Conservation (phyloP, 2,329 filamentous ascomycete species). For the Aspergillus aculeatinus region DNA sequence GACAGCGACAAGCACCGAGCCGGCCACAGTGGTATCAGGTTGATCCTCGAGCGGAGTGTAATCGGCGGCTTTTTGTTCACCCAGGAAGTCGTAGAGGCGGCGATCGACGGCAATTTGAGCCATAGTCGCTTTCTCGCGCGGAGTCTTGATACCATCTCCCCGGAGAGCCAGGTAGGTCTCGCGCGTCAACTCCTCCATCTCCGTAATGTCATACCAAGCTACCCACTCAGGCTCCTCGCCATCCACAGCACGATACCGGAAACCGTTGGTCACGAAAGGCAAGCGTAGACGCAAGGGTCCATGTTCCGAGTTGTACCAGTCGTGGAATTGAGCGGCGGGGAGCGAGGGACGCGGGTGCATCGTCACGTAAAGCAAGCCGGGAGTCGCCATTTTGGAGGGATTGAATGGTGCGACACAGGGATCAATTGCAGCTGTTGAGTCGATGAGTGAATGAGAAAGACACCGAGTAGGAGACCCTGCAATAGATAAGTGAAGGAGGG, state of each 20-base stretch:
- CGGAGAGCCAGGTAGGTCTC: conserved; percentile 60
- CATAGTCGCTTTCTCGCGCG: conserved; percentile 62
- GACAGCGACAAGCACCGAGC: conserved; percentile 62
- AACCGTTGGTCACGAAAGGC: conserved; percentile 71
- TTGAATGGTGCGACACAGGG: background rate
- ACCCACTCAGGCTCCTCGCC: conserved; percentile 65
- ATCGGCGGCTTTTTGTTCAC: conserved; percentile 54
- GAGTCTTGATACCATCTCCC: conserved; percentile 53
- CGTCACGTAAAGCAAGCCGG: conserved; percentile 78
- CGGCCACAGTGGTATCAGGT: conserved; percentile 58
- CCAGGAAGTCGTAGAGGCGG: conserved; percentile 67
- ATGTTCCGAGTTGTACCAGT: conserved; percentile 95
- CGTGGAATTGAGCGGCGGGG: conserved; percentile 71
- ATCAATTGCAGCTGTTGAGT: background rate
- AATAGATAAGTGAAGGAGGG: background rate
- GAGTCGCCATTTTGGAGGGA: conserved; percentile 38
- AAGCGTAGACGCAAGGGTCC: conserved; percentile 76
- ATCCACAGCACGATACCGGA: conserved; percentile 73
- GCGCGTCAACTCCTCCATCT: conserved; percentile 68
- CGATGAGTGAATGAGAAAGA: background rate
- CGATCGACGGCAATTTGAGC: conserved; percentile 67
- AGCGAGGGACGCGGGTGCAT: conserved; percentile 74
- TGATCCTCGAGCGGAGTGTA: conserved; percentile 63
- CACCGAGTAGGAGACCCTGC: background rate
- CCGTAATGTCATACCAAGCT: conserved; percentile 77